Percentiles rank a stretch among this genome's conserved stretches.
Evolutionary conservation across 306 rosid genomes (phyloP).

Genomic region (Quercus gilva): DNA sequence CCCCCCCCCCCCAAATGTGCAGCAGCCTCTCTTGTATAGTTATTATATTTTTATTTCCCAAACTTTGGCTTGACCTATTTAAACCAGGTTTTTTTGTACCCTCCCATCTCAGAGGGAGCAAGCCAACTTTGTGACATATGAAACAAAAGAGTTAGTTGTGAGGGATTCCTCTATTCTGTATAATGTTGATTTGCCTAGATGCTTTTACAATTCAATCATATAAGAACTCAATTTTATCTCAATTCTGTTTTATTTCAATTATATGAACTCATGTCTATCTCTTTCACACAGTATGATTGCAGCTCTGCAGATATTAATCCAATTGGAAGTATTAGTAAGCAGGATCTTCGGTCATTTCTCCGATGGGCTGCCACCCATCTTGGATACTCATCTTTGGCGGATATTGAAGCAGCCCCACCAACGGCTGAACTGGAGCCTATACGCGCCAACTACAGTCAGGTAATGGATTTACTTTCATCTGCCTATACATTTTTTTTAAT

Average conservation of each 20-base stretch:
- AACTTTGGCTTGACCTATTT: no score
- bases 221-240: neutral
- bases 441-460: conserved; percentile 89
- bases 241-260: neutral
- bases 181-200: neutral
- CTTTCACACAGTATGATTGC: conserved; percentile 72
- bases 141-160: neutral
- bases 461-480: conserved; percentile 23
- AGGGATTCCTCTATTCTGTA: neutral
- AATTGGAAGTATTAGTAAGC: conserved; percentile 91
- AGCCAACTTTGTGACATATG: neutral
- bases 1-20: no score
- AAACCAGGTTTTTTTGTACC: no score
- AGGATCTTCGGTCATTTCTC: conserved; percentile 81
- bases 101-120: no score
- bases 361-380: conserved; percentile 90
- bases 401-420: conserved; percentile 95
- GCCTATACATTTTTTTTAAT: neutral
- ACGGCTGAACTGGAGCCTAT: conserved; percentile 98
- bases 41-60: no score
- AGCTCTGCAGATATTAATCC: conserved; percentile 97
- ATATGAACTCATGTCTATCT: conserved; percentile 14
- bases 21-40: no score
- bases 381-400: conserved; percentile 75
- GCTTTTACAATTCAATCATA: neutral